These are phyloP conservation scores for Prunus dulcis DNA, from an alignment of 306 rosid species.

Conservation along the genomic window DNA sequence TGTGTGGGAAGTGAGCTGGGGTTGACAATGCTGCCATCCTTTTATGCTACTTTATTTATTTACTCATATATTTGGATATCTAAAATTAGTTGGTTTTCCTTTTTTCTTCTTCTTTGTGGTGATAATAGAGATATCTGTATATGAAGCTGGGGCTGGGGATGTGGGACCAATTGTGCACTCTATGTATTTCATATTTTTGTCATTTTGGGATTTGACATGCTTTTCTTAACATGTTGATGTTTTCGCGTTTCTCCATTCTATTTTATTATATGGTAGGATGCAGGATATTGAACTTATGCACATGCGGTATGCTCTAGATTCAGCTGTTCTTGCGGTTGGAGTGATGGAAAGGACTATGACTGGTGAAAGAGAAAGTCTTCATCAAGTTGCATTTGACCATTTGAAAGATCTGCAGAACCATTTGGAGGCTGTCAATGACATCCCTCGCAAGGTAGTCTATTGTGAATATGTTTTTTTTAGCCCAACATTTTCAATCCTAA, in stretches of 20 bases:
- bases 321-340: constrained; percentile 81
- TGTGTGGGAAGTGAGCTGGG: background rate
- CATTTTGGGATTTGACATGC: constrained; percentile 10
- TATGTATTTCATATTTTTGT: background rate
- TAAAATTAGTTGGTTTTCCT: background rate
- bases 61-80: constrained; percentile 1
- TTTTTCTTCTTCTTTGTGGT: too few relatives aligned
- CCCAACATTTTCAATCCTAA: constrained; percentile 19
- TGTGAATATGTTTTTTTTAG: constrained; percentile 20
- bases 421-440: constrained; percentile 76
- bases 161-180: background rate
- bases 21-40: background rate
- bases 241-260: constrained; percentile 19
- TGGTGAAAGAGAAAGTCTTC: constrained; percentile 47
- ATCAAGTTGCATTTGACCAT: constrained; percentile 56
- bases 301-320: constrained; percentile 95
- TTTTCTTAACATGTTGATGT: constrained; percentile 25
- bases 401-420: constrained; percentile 79
- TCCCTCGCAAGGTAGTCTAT: constrained; percentile 78
- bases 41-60: background rate
- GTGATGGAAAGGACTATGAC: constrained; percentile 62
- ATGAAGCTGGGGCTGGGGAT: too few relatives aligned
- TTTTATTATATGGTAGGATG: constrained; percentile 50
- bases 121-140: too few relatives aligned
- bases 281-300: constrained; percentile 97